These are phyloP conservation scores for Exsudoporus frostii DNA, from an alignment of 768 basidiomycete genomes.

Conservation along the genomic window DNA sequence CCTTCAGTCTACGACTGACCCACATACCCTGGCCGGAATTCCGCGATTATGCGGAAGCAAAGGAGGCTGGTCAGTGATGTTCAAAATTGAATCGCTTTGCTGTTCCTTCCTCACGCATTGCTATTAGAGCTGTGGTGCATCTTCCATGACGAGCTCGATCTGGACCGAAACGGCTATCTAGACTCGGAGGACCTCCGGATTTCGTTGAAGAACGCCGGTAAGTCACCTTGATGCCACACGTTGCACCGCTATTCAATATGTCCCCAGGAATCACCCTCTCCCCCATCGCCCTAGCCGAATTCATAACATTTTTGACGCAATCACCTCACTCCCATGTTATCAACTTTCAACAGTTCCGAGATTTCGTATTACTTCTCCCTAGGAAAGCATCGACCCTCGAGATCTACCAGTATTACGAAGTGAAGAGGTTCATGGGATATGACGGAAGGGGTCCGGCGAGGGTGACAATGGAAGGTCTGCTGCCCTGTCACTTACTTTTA, in stretches of 20 bases:
- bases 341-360: conserved; percentile 82
- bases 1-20: conserved; percentile 38
- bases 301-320: conserved; percentile 75
- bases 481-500: conserved; percentile 11
- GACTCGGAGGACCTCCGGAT: conserved; percentile 59
- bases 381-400: conserved; percentile 77
- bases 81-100: conserved; percentile 10
- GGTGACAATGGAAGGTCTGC: conserved; percentile 85
- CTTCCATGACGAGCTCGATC: conserved; percentile 87
- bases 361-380: conserved; percentile 85
- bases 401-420: conserved; percentile 81
- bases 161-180: conserved; percentile 82
- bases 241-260: conserved; percentile 15
- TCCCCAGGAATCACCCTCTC: conserved; percentile 67
- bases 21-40: conserved; percentile 71
- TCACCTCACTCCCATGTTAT: conserved; percentile 66
- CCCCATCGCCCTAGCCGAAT: conserved; percentile 69
- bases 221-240: conserved; percentile 21
- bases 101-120: conserved; percentile 15
- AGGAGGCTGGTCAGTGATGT: conserved; percentile 68
- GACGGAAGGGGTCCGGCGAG: conserved; percentile 77
- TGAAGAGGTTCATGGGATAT: conserved; percentile 62
- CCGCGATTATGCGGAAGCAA: conserved; percentile 69
- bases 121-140: conserved; percentile 81
- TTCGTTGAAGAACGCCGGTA: conserved; percentile 75